Evolutionary conservation across 2,329 filamentous ascomycete species (phyloP).

Genomic region (Colletotrichum navitas): DNA sequence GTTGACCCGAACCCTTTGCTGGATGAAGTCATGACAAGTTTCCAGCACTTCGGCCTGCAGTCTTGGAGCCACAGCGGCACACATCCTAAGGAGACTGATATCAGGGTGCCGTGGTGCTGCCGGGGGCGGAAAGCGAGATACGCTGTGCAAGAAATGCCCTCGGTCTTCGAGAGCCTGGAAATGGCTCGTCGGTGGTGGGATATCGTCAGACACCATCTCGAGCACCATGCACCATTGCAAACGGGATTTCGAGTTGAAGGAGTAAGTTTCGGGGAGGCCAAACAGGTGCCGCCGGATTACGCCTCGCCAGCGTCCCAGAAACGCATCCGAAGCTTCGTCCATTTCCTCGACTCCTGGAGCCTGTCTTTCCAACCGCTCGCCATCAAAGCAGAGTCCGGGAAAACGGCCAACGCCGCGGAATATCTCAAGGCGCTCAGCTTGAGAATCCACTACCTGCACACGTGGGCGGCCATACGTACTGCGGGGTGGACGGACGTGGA

Average conservation of each 20-base stretch:
- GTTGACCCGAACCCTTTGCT: background rate
- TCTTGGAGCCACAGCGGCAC: conserved; percentile 20
- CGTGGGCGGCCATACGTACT: conserved; percentile 16
- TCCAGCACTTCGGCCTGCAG: conserved; percentile 23
- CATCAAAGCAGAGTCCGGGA: background rate
- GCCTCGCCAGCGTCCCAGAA: background rate
- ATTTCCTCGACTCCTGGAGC: conserved; percentile 17
- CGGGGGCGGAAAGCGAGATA: conserved; percentile 24
- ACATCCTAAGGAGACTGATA: conserved; percentile 16
- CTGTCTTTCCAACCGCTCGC: conserved; percentile 16
- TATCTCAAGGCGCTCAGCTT: conserved; percentile 13
- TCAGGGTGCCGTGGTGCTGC: conserved; percentile 29
- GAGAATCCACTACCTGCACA: conserved; percentile 25
- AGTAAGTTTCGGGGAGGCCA: too few species aligned
- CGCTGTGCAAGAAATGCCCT: conserved; percentile 33
- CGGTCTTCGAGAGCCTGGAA: conserved; percentile 24
- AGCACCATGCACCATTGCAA: conserved; percentile 18
- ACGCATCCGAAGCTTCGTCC: conserved; percentile 1
- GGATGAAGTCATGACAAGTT: conserved; percentile 18
- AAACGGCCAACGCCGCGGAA: background rate
- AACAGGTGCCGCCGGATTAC: conserved; percentile 1
- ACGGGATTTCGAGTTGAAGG: conserved; percentile 27
- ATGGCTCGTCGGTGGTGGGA: conserved; percentile 32
- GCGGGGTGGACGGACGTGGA: conserved; percentile 27
- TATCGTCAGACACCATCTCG: conserved; percentile 17